Base-by-base conservation (phyloP, 73 alveolate species). In the Paraurostyla sp. region DNA sequence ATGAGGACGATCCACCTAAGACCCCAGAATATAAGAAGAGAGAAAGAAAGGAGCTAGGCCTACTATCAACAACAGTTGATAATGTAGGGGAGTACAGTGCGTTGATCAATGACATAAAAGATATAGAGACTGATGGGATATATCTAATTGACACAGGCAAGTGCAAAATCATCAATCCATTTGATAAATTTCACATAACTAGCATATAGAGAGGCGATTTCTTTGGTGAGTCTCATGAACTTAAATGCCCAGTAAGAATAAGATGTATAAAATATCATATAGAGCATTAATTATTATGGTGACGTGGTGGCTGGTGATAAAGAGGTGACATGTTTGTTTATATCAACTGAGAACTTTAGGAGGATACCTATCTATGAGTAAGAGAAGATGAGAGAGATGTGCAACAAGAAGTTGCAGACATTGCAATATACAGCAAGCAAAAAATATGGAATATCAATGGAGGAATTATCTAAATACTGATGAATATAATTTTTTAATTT, bases 211-310 rank as follows among this genome's bases (percentile, higher is more conserved):
- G 85, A 49, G 69, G 69, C 3, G 92, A 83, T 54, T 83, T 42
- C 92, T 83, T 83, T 83, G 92, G 92, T 18, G 92, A 83, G 35
- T 78, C 89, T 3, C 76, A 78, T 40, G 76, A 52, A 32, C 78
- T 78, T 36, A 78, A 78, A 54, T 58, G 49, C 13, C 54, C 89
- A 3, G 89, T 78, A 78, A 78, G 73, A 18, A 32, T 43, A n/a
- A 30, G 2, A 40, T 20, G 29, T 13, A 33, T 51, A 7, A 43
- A 38, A 3, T 25, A n/a, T 46, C 1, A 20, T 75, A 2, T 78
- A 83, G 92, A 45, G 86, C 35, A 16, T 63, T 4, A 83, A 60
- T 18, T 33, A 62, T 41, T 45, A 63, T 42, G 92, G 92, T 20
- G 85, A 83, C 46, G 46, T 83, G 0, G 23, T 63, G 2, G 85